These are phyloP conservation scores for Pelargonium nanum DNA, from an alignment of 345 rosid species.

Conservation along the genomic window DNA sequence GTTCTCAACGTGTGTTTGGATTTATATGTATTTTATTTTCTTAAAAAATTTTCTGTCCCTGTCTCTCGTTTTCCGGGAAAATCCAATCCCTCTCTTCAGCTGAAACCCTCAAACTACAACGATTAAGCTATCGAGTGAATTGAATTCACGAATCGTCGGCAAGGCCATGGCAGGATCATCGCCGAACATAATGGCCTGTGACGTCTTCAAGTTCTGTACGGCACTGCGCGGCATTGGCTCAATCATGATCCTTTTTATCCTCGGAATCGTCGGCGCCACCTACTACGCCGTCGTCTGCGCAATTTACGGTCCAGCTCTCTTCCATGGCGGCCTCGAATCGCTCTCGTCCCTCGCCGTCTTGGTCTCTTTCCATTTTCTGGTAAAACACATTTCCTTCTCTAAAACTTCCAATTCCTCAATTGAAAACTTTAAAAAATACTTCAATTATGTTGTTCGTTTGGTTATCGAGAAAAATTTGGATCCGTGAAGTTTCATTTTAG, in stretches of 20 bases:
- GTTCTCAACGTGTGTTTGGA: neutral
- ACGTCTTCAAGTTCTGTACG: conserved; percentile 73
- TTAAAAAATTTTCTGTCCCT: neutral
- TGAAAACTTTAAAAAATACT: too few relatives aligned
- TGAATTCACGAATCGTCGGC: too few relatives aligned
- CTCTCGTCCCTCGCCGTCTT: conserved; percentile 30
- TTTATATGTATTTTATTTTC: neutral
- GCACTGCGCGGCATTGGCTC: conserved; percentile 72
- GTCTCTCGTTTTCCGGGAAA: too few relatives aligned
- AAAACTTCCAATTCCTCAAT: neutral
- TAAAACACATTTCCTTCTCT: conserved; percentile 12
- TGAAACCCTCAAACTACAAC: too few relatives aligned
- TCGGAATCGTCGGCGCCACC: conserved; percentile 52
- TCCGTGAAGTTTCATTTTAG: too few relatives aligned
- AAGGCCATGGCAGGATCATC: too few relatives aligned
- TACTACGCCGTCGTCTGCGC: conserved; percentile 50
- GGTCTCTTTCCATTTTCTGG: conserved; percentile 53
- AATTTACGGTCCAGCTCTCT: conserved; percentile 61
- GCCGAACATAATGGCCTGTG: conserved; percentile 45
- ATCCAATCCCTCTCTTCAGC: neutral
- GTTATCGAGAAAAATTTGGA: neutral
- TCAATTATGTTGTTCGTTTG: neutral
- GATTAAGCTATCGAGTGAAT: too few relatives aligned
- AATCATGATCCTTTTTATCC: conserved; percentile 53
- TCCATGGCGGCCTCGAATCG: conserved; percentile 44